Percentiles rank a stretch among this genome's conserved stretches.
Conservation (phyloP, 495 filamentous ascomycete species). For the Talaromyces adpressus region DNA sequence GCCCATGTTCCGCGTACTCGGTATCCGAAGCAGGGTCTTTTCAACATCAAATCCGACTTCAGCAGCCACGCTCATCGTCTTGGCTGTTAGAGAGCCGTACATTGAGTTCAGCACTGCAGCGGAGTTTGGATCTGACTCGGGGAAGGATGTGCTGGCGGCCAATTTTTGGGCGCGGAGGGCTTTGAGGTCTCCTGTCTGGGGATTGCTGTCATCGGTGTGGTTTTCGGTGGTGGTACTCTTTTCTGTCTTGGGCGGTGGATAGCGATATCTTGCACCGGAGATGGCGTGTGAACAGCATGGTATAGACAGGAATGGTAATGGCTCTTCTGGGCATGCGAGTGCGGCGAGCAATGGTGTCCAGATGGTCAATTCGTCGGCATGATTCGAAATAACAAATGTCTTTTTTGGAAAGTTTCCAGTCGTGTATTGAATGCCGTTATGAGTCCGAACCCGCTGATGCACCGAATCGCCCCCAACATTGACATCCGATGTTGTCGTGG, state of each 20-base stretch:
- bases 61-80: slow-evolving; percentile 56
- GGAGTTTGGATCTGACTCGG: slow-evolving; percentile 18
- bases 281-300: slow-evolving; percentile 93
- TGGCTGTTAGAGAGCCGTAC: slow-evolving; percentile 69
- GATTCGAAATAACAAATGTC: slow-evolving; percentile 94
- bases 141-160: slow-evolving; percentile 24
- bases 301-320: slow-evolving; percentile 73
- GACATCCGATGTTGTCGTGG: not conserved
- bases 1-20: slow-evolving; percentile 80
- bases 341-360: slow-evolving; percentile 91
- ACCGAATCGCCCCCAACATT: not conserved
- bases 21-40: slow-evolving; percentile 74
- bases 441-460: not conserved
- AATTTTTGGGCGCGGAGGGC: slow-evolving; percentile 28
- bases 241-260: slow-evolving; percentile 46
- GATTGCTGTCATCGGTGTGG: slow-evolving; percentile 8
- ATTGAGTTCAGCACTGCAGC: slow-evolving; percentile 37
- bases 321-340: slow-evolving; percentile 47
- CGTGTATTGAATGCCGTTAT: slow-evolving; percentile 39
- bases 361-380: slow-evolving; percentile 89
- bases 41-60: slow-evolving; percentile 73
- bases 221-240: not conserved
- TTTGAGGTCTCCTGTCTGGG: slow-evolving; percentile 37
- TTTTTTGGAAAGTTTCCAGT: slow-evolving; percentile 63
- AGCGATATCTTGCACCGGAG: slow-evolving; percentile 64